Conservation (phyloP, 1,139 yeast species). For the Zhuliangozyma blackwelliae region DNA sequence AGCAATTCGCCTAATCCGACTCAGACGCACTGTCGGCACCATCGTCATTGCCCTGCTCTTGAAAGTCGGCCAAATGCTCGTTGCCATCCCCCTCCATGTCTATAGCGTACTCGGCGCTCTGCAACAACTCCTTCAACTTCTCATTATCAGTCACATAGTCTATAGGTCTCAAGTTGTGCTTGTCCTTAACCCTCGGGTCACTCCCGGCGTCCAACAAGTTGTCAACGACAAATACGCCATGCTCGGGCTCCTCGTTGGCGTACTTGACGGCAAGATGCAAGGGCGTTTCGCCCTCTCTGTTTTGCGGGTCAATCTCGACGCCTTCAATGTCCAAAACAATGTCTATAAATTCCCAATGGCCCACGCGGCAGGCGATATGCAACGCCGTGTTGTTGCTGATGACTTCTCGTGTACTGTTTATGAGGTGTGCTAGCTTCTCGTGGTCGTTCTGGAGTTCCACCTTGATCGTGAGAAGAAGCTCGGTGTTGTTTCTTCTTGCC, state of each 20-base stretch:
- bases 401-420: conserved; percentile 72
- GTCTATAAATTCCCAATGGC: conserved; percentile 86
- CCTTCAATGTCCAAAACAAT: conserved; percentile 81
- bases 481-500: conserved; percentile 83
- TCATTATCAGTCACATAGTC: conserved; percentile 59
- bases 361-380: conserved; percentile 77
- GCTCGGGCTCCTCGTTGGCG: conserved; percentile 72
- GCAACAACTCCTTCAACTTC: conserved; percentile 56
- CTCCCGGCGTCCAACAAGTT: conserved; percentile 90
- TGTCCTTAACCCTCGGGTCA: conserved; percentile 56
- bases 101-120: conserved; percentile 77
- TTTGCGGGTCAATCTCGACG: conserved; percentile 80
- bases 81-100: conserved; percentile 34
- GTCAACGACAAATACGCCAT: conserved; percentile 75
- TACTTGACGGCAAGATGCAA: conserved; percentile 81
- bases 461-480: conserved; percentile 58
- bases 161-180: conserved; percentile 59
- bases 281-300: conserved; percentile 83
- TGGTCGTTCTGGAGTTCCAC: conserved; percentile 42
- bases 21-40: conserved; percentile 38
- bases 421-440: conserved; percentile 49
- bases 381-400: conserved; percentile 74
- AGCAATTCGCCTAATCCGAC: conserved; percentile 16
- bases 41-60: conserved; percentile 19
- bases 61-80: conserved; percentile 21